Percentiles rank a stretch among this genome's conserved stretches.
Conservation (phyloP, 495 filamentous ascomycete genomes). For the Hyphodiscus hymeniophilus region DNA sequence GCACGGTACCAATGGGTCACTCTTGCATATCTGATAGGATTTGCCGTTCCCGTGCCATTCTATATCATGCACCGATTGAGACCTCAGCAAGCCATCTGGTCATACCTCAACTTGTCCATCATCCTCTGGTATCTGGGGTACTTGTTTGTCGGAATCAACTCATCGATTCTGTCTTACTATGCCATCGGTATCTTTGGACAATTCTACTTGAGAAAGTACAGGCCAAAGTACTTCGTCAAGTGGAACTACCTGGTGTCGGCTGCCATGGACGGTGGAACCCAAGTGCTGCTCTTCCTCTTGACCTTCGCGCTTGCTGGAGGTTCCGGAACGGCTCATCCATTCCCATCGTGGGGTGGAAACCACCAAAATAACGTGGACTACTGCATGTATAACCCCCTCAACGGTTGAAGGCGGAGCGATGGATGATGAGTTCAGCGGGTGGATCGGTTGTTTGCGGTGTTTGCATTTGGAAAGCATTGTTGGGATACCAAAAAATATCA, state of each 20-base stretch:
- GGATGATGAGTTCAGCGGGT: too few relatives aligned
- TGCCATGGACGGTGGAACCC: constrained; percentile 46
- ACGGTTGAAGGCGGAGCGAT: background rate
- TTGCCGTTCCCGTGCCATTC: constrained; percentile 29
- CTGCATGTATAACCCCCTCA: constrained; percentile 9
- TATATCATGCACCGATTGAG: constrained; percentile 22
- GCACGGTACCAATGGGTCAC: constrained; percentile 31
- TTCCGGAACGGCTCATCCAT: background rate
- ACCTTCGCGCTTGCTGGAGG: constrained; percentile 52
- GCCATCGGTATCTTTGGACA: constrained; percentile 35
- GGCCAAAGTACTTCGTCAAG: constrained; percentile 44
- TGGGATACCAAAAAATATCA: too few relatives aligned
- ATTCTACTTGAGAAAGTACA: constrained; percentile 42
- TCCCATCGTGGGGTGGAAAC: constrained; percentile 11
- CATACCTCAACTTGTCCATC: constrained; percentile 13
- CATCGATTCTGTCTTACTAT: constrained; percentile 29
- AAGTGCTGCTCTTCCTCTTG: constrained; percentile 45
- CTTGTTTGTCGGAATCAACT: constrained; percentile 31
- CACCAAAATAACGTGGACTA: constrained; percentile 7
- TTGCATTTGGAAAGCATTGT: too few relatives aligned
- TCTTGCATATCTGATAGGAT: constrained; percentile 27
- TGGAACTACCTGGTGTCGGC: constrained; percentile 49
- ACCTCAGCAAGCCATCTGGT: background rate
- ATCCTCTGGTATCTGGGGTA: constrained; percentile 26
- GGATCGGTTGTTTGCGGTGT: too few relatives aligned